Evolutionary conservation across 2,329 filamentous ascomycete species (phyloP), one percentile per base, ranked within the genome.

Genomic region (Colletotrichum scovillei): DNA sequence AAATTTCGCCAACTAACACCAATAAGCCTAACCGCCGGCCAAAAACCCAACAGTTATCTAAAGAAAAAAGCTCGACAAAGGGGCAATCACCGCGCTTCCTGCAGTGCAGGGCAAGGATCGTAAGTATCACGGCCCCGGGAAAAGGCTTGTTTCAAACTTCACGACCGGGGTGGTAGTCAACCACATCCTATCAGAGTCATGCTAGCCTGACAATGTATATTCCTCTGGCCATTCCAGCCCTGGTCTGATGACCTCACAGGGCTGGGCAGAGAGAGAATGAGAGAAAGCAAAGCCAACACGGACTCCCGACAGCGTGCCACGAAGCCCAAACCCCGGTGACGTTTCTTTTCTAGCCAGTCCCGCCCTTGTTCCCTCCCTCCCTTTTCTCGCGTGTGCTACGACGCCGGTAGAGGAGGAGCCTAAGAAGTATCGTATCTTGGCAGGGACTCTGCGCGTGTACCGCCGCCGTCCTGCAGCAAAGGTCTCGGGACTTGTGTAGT

Each of bases 81-180:
- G 35, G 12, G 38, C 28, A 53, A n/a, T 22, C 7, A 49, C 30
- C 11, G 30, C 24, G 2, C 11, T 63, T 46, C 38, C 52, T 69
- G 60, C 53, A 67, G 63, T 62, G 53, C 42, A 65, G 55, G 38
- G 42, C 26, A 32, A 28, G 55, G 53, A 65, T 42, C 64, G 32
- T 26, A 30, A 19, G 28, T 26, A 71, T 65, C 38, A n/a, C 49
- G 30, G 62, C 38, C 46, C 68, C 57, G 38, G 35, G 38, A 16
- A 67, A 59, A 74, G 62, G 62, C 70, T 66, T 74, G 70, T 75
- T 75, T 75, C 66, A 71, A 57, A 74, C 70, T 42, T 63, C 57
- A 58, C 26, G 14, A 30, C 57, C 57, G 12, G 58, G 56, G 14
- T 52, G 32, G 24, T 30, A 32, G n/a, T 28, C 5, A 60, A 28